phyloP scores from a whole-genome alignment of 768 basidiomycete species.

The Coprinopsis strossmayeri region DNA sequence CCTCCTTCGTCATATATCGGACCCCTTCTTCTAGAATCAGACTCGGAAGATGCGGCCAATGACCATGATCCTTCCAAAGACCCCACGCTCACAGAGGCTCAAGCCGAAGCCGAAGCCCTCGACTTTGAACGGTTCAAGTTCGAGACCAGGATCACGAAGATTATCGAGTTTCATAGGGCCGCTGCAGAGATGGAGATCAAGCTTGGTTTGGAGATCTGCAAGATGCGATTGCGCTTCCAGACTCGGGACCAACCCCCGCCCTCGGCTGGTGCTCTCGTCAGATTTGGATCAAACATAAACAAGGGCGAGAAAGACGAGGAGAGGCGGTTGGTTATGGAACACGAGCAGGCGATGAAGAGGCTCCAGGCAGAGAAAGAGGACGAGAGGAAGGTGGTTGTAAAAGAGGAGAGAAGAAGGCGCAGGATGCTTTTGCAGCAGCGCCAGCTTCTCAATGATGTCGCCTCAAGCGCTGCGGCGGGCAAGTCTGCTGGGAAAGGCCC shows the following conservation, averaged over 20 bases:
- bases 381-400: slow-evolving; percentile 38
- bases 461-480: slow-evolving; percentile 9
- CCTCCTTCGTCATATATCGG: slow-evolving; percentile 25
- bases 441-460: background rate
- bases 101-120: slow-evolving; percentile 24
- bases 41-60: slow-evolving; percentile 5
- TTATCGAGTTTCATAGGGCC: slow-evolving; percentile 43
- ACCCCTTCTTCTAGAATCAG: slow-evolving; percentile 18
- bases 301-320: slow-evolving; percentile 17
- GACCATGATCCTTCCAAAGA: slow-evolving; percentile 9
- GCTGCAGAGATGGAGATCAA: slow-evolving; percentile 38
- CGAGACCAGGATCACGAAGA: slow-evolving; percentile 37
- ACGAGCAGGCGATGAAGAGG: slow-evolving; percentile 30
- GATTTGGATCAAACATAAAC: no score
- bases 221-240: no score
- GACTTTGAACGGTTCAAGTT: slow-evolving; percentile 40
- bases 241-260: no score
- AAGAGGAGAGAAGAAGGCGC: slow-evolving; percentile 30
- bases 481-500: slow-evolving; percentile 6
- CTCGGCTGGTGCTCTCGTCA: no score
- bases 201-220: slow-evolving; percentile 30
- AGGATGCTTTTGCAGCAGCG: slow-evolving; percentile 21
- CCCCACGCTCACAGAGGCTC: slow-evolving; percentile 19
- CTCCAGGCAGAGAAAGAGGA: slow-evolving; percentile 42
- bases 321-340: slow-evolving; percentile 26